phyloP scores from a whole-genome alignment of 257 asterid genomes.

The Nicotiana tabacum region DNA sequence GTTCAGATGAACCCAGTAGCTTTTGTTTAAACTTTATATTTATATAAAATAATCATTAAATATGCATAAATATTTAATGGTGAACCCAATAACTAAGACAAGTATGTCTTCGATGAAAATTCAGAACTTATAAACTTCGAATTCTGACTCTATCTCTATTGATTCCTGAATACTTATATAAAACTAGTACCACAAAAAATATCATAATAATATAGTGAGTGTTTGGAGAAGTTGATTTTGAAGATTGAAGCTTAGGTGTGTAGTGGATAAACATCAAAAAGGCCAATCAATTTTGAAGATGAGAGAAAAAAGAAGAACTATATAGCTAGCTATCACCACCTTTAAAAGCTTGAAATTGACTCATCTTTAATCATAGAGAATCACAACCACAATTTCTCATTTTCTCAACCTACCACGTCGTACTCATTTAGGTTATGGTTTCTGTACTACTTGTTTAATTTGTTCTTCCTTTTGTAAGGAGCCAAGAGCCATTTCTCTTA shows the following conservation, averaged over 20 bases:
- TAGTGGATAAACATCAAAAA: neutral
- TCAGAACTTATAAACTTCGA: no score
- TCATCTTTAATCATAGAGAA: constrained; percentile 16
- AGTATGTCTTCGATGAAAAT: fast-evolving
- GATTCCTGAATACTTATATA: no score
- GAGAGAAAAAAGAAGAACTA: neutral
- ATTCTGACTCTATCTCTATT: no score
- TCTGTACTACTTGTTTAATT: neutral
- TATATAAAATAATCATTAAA: no score
- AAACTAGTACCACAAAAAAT: neutral
- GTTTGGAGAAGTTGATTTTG: neutral
- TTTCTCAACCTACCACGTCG: neutral
- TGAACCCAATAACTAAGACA: no score
- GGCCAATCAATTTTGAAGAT: neutral
- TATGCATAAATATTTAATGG: no score
- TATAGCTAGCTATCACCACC: neutral
- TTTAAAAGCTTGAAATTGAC: constrained; percentile 24
- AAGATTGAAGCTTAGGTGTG: neutral
- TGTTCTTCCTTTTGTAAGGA: neutral
- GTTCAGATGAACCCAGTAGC: no score
- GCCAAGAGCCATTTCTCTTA: no score
- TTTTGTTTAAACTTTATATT: no score
- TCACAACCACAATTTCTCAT: constrained; percentile 19
- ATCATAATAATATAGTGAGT: neutral
- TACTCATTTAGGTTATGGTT: neutral